A percentile compares a stretch with the other conserved stretches of the same genome.
Evolutionary conservation across 1,284 basidiomycete genomes (phyloP).

Genomic region (Schizophyllum commune): DNA sequence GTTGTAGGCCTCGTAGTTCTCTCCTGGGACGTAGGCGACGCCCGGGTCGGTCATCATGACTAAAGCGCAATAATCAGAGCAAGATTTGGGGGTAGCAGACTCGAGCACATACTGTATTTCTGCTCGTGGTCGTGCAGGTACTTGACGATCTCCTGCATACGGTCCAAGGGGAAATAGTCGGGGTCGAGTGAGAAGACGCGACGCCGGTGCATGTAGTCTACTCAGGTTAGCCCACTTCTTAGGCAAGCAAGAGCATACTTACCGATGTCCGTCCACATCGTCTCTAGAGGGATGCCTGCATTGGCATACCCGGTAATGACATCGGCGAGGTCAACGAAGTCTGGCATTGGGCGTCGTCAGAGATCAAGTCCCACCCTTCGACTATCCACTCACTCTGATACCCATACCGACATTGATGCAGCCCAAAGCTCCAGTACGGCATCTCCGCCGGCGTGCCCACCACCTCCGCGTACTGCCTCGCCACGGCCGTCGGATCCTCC

Average conservation of each 20-base stretch:
- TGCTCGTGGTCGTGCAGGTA: constrained; percentile 54
- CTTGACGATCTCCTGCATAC: constrained; percentile 58
- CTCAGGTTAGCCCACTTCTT: not conserved
- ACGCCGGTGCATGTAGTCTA: constrained; percentile 69
- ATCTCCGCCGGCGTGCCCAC: constrained; percentile 58
- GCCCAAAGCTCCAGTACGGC: constrained; percentile 63
- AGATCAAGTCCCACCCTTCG: not conserved
- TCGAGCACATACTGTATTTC: constrained; percentile 35
- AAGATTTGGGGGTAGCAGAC: not conserved
- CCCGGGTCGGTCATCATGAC: constrained; percentile 76
- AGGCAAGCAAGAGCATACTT: not conserved
- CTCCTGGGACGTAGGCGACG: constrained; percentile 42
- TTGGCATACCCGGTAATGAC: constrained; percentile 55
- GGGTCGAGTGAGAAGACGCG: constrained; percentile 64
- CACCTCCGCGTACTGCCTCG: constrained; percentile 59
- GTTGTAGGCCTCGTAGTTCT: constrained; percentile 47
- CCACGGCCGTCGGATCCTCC: constrained; percentile 51
- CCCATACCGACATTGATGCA: constrained; percentile 68
- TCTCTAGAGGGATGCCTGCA: constrained; percentile 60
- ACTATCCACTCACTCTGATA: constrained; percentile 38
- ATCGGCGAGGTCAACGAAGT: constrained; percentile 51
- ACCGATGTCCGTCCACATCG: constrained; percentile 72
- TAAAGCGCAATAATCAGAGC: constrained; percentile 14
- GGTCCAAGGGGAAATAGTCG: constrained; percentile 53
- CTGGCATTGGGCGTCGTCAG: constrained; percentile 19